phyloP scores from a whole-genome alignment of 345 rosid genomes.

The Boechera divaricarpa region DNA sequence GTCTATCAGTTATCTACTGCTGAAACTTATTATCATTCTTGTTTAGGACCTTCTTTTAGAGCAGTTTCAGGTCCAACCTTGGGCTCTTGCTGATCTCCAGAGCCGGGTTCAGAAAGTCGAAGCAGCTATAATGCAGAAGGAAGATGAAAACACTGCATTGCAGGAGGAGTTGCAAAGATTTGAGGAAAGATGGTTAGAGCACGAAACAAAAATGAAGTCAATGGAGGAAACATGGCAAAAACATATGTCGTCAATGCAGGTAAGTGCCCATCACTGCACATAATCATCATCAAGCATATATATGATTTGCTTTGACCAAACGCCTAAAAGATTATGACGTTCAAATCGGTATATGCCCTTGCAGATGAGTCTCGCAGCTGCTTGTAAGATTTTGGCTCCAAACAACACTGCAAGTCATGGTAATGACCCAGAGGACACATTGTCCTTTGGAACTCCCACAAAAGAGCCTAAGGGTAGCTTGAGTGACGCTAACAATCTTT shows the following conservation, averaged over 20 bases:
- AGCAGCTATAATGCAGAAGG: slow-evolving; percentile 68
- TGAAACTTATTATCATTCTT: slow-evolving; percentile 13
- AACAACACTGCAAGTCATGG: slow-evolving; percentile 53
- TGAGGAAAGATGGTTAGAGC: slow-evolving; percentile 72
- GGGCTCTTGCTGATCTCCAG: slow-evolving; percentile 68
- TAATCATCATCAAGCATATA: neutral
- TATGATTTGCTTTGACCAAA: neutral
- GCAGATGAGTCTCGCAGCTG: slow-evolving; percentile 80
- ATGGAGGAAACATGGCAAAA: slow-evolving; percentile 95
- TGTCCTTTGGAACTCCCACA: slow-evolving; percentile 65
- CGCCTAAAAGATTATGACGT: neutral
- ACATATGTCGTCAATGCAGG: slow-evolving; percentile 86
- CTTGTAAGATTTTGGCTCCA: slow-evolving; percentile 62
- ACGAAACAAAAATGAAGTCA: slow-evolving; percentile 81
- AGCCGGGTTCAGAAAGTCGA: slow-evolving; percentile 71
- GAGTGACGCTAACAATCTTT: slow-evolving; percentile 50
- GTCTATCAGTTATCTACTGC: neutral
- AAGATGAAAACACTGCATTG: slow-evolving; percentile 75
- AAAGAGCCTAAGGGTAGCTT: slow-evolving; percentile 60
- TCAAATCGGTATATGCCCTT: neutral
- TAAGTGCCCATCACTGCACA: slow-evolving; percentile 16
- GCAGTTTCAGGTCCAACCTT: slow-evolving; percentile 58
- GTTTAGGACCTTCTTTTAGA: slow-evolving; percentile 60
- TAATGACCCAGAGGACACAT: slow-evolving; percentile 66
- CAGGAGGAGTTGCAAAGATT: slow-evolving; percentile 67